Evolutionary conservation across 2,329 filamentous ascomycete genomes (phyloP).

Genomic region (Claviceps purpurea): DNA sequence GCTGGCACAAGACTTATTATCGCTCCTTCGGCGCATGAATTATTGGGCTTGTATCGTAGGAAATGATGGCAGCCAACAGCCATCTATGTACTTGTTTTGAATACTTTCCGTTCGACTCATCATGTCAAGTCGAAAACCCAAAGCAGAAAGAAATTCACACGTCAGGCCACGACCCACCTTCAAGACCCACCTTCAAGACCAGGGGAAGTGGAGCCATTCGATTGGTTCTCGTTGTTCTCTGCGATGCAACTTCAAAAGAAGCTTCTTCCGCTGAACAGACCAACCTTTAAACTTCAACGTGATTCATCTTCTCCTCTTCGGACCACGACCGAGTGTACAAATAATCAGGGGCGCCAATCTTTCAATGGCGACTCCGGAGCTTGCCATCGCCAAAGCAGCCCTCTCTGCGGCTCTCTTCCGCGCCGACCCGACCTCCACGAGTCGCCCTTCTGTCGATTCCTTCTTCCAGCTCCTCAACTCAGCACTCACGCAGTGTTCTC

Average conservation of each 20-base stretch:
- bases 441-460: slow-evolving; percentile 54
- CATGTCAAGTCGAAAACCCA: no score
- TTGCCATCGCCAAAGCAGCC: slow-evolving; percentile 69
- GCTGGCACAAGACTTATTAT: no score
- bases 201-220: not conserved
- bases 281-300: not conserved
- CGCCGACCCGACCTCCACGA: slow-evolving; percentile 56
- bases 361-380: slow-evolving; percentile 52
- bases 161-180: slow-evolving; percentile 1
- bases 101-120: no score
- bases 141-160: no score
- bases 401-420: slow-evolving; percentile 61
- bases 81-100: no score
- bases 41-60: not conserved
- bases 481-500: slow-evolving; percentile 58
- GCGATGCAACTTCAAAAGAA: not conserved
- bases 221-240: not conserved
- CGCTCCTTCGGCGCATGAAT: no score
- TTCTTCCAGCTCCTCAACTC: slow-evolving; percentile 55
- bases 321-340: not conserved
- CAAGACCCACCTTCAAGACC: not conserved
- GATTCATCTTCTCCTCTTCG: not conserved
- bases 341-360: not conserved
- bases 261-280: not conserved
- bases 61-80: not conserved